A percentile compares a stretch with the other conserved stretches of the same genome.
These are phyloP conservation scores for Rhodotorula diobovata DNA, from an alignment of 768 basidiomycete species.

Conservation along the genomic window DNA sequence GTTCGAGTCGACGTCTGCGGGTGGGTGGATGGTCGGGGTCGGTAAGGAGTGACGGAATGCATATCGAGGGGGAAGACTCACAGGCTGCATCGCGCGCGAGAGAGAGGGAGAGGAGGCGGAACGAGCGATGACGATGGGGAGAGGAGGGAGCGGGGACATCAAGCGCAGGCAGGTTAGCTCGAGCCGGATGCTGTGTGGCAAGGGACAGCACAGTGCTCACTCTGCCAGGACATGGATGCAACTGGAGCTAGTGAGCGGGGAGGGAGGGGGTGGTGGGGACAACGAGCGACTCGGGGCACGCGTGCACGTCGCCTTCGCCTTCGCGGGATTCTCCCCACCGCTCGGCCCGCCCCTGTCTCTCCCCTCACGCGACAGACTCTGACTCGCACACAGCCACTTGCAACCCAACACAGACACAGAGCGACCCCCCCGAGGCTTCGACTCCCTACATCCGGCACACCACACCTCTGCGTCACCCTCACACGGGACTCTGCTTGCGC, in stretches of 20 bases:
- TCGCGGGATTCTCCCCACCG: too few species aligned
- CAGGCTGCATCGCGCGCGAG: neutral
- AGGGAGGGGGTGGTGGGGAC: neutral
- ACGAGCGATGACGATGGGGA: slow-evolving; percentile 14
- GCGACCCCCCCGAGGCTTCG: too few species aligned
- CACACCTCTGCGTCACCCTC: neutral
- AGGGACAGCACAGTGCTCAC: too few species aligned
- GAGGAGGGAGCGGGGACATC: neutral
- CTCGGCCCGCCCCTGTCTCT: too few species aligned
- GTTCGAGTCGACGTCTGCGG: slow-evolving; percentile 57
- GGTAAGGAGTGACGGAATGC: too few species aligned
- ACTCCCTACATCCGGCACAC: neutral
- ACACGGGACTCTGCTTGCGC: slow-evolving; percentile 28
- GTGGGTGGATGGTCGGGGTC: too few species aligned
- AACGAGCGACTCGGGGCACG: neutral
- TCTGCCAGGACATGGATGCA: slow-evolving; percentile 78
- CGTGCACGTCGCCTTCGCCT: too few species aligned
- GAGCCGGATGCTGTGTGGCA: too few species aligned
- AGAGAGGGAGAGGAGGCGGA: neutral
- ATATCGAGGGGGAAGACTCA: neutral
- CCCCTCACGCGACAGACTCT: too few species aligned
- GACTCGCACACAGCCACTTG: too few species aligned
- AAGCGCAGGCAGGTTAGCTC: neutral
- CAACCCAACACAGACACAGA: too few species aligned
- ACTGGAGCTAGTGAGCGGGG: neutral